phyloP scores from a whole-genome alignment of 306 rosid genomes.

The Castanospermum australe region DNA sequence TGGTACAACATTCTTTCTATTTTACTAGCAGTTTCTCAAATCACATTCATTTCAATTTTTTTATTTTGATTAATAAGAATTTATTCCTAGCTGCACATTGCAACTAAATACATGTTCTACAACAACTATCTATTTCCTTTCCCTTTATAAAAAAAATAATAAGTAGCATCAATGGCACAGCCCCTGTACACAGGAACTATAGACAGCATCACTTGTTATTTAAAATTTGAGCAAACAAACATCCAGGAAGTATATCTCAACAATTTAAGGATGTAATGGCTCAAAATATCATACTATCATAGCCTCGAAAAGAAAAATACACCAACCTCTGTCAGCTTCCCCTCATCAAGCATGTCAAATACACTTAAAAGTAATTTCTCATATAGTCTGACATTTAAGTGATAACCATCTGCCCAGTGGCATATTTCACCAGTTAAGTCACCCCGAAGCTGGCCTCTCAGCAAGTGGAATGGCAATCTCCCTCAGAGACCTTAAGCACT shows the following conservation, averaged over 20 bases:
- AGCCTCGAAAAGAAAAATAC: slow-evolving; percentile 31
- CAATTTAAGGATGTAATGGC: slow-evolving; percentile 26
- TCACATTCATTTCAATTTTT: not conserved
- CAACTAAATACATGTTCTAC: slow-evolving; percentile 14
- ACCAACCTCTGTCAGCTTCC: slow-evolving; percentile 92
- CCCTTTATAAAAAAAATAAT: not conserved
- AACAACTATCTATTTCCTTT: not conserved
- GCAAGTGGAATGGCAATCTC: slow-evolving; percentile 85
- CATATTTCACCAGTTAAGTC: slow-evolving; percentile 99
- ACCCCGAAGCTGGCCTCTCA: slow-evolving; percentile 97
- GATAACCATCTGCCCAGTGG: slow-evolving; percentile 99
- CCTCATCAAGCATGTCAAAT: slow-evolving; percentile 96
- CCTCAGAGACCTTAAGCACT: slow-evolving; percentile 85
- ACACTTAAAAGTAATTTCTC: slow-evolving; percentile 93
- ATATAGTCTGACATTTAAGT: slow-evolving; percentile 80
- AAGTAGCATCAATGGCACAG: slow-evolving; percentile 23
- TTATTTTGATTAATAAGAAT: not conserved
- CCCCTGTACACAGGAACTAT: slow-evolving; percentile 3
- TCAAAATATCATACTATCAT: slow-evolving; percentile 17
- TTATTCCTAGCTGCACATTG: slow-evolving; percentile 12
- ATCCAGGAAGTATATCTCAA: slow-evolving; percentile 13
- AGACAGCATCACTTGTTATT: slow-evolving; percentile 2
- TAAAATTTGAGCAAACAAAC: slow-evolving; percentile 6
- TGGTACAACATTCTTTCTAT: not conserved
- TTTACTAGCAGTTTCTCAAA: not conserved